Base-by-base conservation (phyloP, 352 stramenopile species). In the Halophytophthora batemanensis region DNA sequence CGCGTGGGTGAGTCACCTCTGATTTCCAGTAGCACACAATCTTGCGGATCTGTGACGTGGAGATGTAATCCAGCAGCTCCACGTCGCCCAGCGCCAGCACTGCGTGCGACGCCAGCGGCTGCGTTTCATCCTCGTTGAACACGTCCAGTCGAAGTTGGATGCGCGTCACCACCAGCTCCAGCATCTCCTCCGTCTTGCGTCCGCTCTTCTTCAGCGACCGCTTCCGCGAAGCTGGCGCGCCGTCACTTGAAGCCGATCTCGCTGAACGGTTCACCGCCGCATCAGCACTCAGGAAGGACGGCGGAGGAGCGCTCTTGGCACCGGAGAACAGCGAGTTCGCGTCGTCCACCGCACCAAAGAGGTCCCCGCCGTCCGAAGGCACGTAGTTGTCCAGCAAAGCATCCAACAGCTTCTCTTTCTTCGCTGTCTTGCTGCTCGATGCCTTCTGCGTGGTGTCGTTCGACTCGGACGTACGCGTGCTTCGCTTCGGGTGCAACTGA, bases 1-100 rank as follows among this genome's bases (percentile, higher is more conserved):
- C 82, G 15, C 85, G 77, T 42, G 81, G 81, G 45, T 95, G 85
- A 6, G 69, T 84, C 14, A 73, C 71, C 34, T 93, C 85, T 0
- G 79, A 92, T 57, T 95, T 95, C 85, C 85, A 95, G 59, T 95
- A 93, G 64, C 82, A 95, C 22, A 95, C 78, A 31, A 95, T 87
- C 60, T 93, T 95, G 38, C 85, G 81, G 52, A 95, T 95, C 60
- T 93, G 82, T 0, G 85, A 95, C 0, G 85, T 95, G 3, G 82
- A 93, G 54, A 95, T 95, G 59, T 93, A 95, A 50, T 95, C 85
- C 36, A 95, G 53, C 34, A 95, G 76, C 49, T 93, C 85, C 22
- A 95, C 50, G 52, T 95, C 83, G 7, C 83, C 79, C 18, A 95
- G 47, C 6, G 83, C 82, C 5, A 93, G 36, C 21, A 93, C 82